Evolutionary conservation across 139 green algal genomes (phyloP).

Genomic region (Medakamo hakoo): DNA sequence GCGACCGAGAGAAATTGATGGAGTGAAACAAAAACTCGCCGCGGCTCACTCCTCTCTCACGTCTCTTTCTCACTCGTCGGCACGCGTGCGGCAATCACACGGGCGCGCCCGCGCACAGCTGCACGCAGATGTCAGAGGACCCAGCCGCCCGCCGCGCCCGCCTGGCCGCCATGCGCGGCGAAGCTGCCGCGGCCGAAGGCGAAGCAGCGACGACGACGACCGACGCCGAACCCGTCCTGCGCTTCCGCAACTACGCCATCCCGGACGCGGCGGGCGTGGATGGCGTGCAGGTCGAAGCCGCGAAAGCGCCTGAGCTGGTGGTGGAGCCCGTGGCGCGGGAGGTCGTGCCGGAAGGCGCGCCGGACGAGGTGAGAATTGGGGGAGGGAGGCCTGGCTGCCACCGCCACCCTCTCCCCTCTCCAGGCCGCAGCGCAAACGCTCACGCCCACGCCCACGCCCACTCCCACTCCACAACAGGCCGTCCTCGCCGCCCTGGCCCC

Average conservation of each 20-base stretch:
- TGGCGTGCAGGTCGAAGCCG: conserved; percentile 37
- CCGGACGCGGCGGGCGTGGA: conserved; percentile 41
- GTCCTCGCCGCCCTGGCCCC: conserved; percentile 34
- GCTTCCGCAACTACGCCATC: conserved; percentile 54
- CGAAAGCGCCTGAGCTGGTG: too few species aligned
- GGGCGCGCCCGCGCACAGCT: neutral
- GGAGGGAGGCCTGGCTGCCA: too few species aligned
- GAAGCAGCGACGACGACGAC: neutral
- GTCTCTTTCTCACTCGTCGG: too few species aligned
- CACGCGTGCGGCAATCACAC: too few species aligned
- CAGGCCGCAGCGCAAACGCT: neutral
- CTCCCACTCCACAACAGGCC: conserved; percentile 2
- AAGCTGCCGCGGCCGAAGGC: too few species aligned
- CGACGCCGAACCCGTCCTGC: conserved; percentile 31
- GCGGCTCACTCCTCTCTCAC: too few species aligned
- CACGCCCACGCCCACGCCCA: conserved; percentile 30
- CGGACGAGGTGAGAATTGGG: too few species aligned
- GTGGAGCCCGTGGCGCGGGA: too few species aligned
- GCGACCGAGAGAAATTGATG: too few species aligned
- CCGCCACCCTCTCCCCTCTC: neutral
- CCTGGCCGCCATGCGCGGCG: neutral
- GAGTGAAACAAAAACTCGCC: too few species aligned
- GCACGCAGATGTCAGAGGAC: neutral
- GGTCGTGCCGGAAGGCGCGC: too few species aligned
- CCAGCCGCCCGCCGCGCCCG: too few species aligned